phyloP scores from a whole-genome alignment of 352 stramenopile species.

The Globisporangium paroecandrum region DNA sequence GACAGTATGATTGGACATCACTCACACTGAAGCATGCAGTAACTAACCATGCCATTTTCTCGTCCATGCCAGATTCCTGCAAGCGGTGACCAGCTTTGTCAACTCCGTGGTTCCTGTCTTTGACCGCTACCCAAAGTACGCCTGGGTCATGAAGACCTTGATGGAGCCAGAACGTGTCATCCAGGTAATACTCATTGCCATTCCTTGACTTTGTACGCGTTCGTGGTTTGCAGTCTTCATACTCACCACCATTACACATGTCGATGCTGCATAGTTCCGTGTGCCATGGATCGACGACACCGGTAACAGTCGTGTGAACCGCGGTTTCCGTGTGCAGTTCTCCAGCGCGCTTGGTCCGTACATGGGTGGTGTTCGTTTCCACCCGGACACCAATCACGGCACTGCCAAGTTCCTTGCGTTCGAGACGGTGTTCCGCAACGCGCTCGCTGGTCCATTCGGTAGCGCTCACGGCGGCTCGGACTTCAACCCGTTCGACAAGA shows the following conservation, averaged over 20 bases:
- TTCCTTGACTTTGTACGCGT: not conserved
- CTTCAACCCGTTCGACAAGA: conserved; percentile 98
- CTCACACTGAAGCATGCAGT: not conserved
- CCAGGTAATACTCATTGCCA: conserved; percentile 23
- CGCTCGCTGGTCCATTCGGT: conserved; percentile 79
- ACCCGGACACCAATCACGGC: conserved; percentile 86
- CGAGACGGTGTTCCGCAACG: conserved; percentile 96
- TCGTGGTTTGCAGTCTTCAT: not conserved
- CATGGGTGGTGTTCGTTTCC: conserved; percentile 95
- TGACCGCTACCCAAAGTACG: conserved; percentile 87
- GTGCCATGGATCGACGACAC: conserved; percentile 97
- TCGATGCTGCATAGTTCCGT: conserved; percentile 79
- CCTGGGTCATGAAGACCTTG: conserved; percentile 90
- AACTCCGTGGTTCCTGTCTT: conserved; percentile 85
- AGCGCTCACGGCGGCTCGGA: conserved; percentile 91
- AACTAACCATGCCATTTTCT: not conserved
- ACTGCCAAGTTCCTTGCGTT: conserved; percentile 92
- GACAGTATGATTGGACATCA: not conserved
- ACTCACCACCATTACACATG: not conserved
- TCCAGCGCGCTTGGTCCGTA: conserved; percentile 90
- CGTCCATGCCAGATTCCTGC: conserved; percentile 40
- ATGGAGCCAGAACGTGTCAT: conserved; percentile 95
- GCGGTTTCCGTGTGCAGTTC: conserved; percentile 97
- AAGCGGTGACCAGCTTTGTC: conserved; percentile 75
- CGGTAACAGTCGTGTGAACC: conserved; percentile 94